phyloP scores from a whole-genome alignment of 192 early-diverging fungal genomes.

The Gamsiella multidivaricata region DNA sequence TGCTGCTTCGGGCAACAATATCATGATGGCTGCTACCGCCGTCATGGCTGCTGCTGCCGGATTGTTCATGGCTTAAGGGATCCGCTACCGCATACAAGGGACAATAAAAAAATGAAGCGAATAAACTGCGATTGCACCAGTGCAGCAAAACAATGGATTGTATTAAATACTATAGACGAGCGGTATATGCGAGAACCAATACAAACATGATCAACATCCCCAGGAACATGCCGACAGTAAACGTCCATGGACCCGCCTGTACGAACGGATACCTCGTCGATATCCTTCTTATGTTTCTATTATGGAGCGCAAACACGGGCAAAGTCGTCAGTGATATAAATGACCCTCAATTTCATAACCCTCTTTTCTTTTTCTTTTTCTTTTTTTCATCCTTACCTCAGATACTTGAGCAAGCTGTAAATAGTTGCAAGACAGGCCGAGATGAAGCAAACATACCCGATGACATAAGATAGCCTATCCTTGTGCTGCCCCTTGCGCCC shows the following conservation, averaged over 20 bases:
- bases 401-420: slow-evolving; percentile 36
- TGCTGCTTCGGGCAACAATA: slow-evolving; percentile 18
- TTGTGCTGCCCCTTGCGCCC: background rate
- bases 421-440: slow-evolving; percentile 17
- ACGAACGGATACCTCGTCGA: slow-evolving; percentile 48
- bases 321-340: too few species aligned
- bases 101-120: background rate
- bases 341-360: too few species aligned
- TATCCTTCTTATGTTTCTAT: slow-evolving; percentile 48
- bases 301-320: too few species aligned
- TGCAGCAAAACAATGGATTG: too few species aligned
- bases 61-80: slow-evolving; percentile 22
- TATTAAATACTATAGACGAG: background rate
- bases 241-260: slow-evolving; percentile 44
- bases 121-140: background rate
- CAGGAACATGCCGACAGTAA: slow-evolving; percentile 42
- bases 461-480: slow-evolving; percentile 8
- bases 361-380: too few species aligned
- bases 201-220: slow-evolving; percentile 34
- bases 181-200: slow-evolving; percentile 34
- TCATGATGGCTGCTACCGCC: slow-evolving; percentile 33
- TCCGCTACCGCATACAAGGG: background rate
- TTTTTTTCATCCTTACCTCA: too few species aligned
- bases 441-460: slow-evolving; percentile 40
- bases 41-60: slow-evolving; percentile 23